Evolutionary conservation across 2,329 filamentous ascomycete species (phyloP).

Genomic region (Ophiocordyceps camponoti-rufipedis): DNA sequence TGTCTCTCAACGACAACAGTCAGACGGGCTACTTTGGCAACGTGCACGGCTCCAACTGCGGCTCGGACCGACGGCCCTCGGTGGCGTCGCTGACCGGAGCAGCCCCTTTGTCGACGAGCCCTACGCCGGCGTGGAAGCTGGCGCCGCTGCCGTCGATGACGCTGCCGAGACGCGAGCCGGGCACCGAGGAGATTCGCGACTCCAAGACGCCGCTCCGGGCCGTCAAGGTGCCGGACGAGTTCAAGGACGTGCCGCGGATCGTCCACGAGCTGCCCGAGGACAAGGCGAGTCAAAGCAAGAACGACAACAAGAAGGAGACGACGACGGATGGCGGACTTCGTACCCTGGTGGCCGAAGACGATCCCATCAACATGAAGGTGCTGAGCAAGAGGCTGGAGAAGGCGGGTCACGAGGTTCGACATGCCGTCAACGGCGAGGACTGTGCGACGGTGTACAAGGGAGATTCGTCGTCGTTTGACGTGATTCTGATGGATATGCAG

Average conservation of each 20-base stretch:
- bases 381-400: slow-evolving; percentile 66
- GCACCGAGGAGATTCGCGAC: slow-evolving; percentile 21
- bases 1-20: slow-evolving; percentile 18
- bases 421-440: slow-evolving; percentile 72
- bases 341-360: slow-evolving; percentile 71
- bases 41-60: slow-evolving; percentile 4
- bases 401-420: slow-evolving; percentile 48
- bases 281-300: slow-evolving; percentile 6
- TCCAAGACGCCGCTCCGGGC: slow-evolving; percentile 26
- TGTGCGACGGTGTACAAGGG: slow-evolving; percentile 56
- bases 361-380: slow-evolving; percentile 72
- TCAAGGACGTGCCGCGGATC: slow-evolving; percentile 15
- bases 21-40: slow-evolving; percentile 14
- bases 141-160: not conserved
- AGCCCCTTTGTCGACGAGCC: too few relatives aligned
- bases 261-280: slow-evolving; percentile 19
- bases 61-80: slow-evolving; percentile 3
- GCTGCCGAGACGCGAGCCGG: slow-evolving; percentile 9
- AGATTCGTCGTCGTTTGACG: slow-evolving; percentile 46
- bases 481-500: slow-evolving; percentile 86
- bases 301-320: slow-evolving; percentile 6
- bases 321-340: slow-evolving; percentile 21
- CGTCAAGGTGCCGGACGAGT: slow-evolving; percentile 30
- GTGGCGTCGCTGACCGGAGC: too few relatives aligned
- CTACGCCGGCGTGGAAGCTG: not conserved